These are phyloP conservation scores for Coemansia sp. DNA, from an alignment of 371 early-diverging fungal species.

Conservation along the genomic window DNA sequence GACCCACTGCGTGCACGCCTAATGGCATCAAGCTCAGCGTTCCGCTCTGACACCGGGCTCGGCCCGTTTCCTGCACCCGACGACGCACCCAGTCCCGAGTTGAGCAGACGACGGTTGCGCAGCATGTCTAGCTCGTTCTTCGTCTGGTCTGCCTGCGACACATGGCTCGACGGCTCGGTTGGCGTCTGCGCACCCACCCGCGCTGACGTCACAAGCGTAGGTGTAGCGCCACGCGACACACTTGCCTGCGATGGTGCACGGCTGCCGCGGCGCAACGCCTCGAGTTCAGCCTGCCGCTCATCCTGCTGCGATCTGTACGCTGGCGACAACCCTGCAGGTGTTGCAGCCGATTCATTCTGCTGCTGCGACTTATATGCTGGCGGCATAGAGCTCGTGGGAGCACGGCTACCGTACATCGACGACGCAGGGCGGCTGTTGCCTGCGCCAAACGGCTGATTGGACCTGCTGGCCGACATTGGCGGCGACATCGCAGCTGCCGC, in stretches of 20 bases:
- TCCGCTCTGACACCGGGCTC: constrained; percentile 31
- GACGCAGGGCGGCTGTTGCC: constrained; percentile 42
- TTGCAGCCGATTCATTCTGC: too few species aligned
- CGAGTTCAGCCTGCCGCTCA: constrained; percentile 46
- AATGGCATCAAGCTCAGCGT: constrained; percentile 48
- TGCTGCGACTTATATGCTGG: constrained; percentile 38
- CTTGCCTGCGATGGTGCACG: constrained; percentile 26
- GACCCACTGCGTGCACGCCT: constrained; percentile 43
- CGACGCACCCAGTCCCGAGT: constrained; percentile 21
- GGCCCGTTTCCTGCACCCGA: constrained; percentile 6
- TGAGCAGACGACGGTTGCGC: constrained; percentile 46
- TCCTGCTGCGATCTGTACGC: constrained; percentile 41
- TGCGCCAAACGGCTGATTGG: constrained; percentile 50
- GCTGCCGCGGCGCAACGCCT: constrained; percentile 45
- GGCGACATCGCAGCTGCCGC: constrained; percentile 18
- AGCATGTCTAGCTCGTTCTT: constrained; percentile 53
- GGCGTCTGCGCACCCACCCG: constrained; percentile 28
- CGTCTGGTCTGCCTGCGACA: constrained; percentile 53
- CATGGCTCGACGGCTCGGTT: constrained; percentile 36
- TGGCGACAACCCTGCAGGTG: constrained; percentile 1
- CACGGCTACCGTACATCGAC: constrained; percentile 40
- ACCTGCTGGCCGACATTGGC: constrained; percentile 23
- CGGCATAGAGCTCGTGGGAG: not conserved
- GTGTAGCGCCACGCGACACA: constrained; percentile 8
- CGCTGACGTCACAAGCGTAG: constrained; percentile 10